Evolutionary conservation across 164 flowering plant genomes (phyloP).

Genomic region (Stephania yunnanensis): DNA sequence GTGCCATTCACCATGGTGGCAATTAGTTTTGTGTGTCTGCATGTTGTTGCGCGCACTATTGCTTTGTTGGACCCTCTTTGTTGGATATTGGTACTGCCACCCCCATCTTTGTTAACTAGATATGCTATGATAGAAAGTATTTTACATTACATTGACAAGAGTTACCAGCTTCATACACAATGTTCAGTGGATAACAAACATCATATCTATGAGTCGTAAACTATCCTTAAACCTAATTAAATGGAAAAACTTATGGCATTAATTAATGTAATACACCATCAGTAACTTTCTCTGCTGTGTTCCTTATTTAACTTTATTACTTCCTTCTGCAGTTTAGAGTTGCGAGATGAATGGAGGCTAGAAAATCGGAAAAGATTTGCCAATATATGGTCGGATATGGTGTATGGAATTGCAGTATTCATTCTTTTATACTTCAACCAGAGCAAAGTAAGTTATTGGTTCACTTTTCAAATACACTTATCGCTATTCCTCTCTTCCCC

Average conservation of each 20-base stretch:
- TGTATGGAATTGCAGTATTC: conserved; percentile 78
- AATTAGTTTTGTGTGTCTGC: neutral
- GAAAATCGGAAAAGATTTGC: conserved; percentile 89
- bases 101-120: neutral
- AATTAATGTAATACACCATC: neutral
- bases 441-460: conserved; percentile 55
- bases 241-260: neutral
- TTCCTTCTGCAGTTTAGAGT: conserved; percentile 59
- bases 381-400: conserved; percentile 89
- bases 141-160: neutral
- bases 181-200: neutral
- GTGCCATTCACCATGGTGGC: neutral
- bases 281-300: neutral
- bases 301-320: neutral
- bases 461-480: conserved; percentile 2
- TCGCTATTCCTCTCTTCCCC: neutral
- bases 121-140: conserved; percentile 1
- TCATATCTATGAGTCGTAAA: neutral
- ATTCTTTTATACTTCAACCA: conserved; percentile 79
- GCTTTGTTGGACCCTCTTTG: neutral
- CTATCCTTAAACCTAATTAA: neutral
- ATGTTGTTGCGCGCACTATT: neutral
- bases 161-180: neutral
- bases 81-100: neutral
- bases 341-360: conserved; percentile 87